Base-by-base conservation (phyloP, 176 grass and related monocot genomes). In the Carex littledalei region DNA sequence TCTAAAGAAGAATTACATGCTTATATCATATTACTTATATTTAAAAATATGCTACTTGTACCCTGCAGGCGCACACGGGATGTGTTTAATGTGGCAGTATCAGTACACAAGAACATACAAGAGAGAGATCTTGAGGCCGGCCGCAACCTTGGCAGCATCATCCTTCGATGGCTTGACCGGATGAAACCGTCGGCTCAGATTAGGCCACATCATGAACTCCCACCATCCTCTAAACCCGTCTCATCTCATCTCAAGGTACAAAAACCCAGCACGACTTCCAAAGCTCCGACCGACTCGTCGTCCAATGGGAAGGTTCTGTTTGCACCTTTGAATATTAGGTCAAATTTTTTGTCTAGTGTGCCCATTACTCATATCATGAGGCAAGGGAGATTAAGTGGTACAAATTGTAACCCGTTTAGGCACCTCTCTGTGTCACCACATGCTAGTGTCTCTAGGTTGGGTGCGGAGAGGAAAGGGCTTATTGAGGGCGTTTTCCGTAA, bases 101-200 rank as follows among this genome's bases (percentile, higher is more conserved):
- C 89, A 73, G 91, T 98, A 54, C 96, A 98, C 87, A 98, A 92
- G 85, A 93, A 94, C 87, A 92, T 98, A 77, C 96, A 98, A 87
- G 71, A 98, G 43, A 95, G 93, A 67, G 93, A 95, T 87, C 79
- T 94, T 47, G 91, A 95, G 74, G 90, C 89, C 13, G 96, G 96
- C 26, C 89, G 91, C 18, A 98, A 92, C 82, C 76, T 98, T 5
- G 96, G 96, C 20, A 98, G 89, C 34, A 78, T 77, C 14, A 90
- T 98, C 62, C 91, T 98, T 32, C 91, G 93, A 54, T 95, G 90
- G 91, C 91, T 98, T 18, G 91, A 98, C 31, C 88, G 87, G 89
- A 95, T 98, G 91, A 98, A 98, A 84, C 96, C 96, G 52, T 95
- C 96, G 0, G 96, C 96, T 49, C 88, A 95, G 90, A 98, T 98